Evolutionary conservation across 2,329 filamentous ascomycete species (phyloP), one percentile per base, ranked within the genome.

Genomic region (Pyrenophora teres): DNA sequence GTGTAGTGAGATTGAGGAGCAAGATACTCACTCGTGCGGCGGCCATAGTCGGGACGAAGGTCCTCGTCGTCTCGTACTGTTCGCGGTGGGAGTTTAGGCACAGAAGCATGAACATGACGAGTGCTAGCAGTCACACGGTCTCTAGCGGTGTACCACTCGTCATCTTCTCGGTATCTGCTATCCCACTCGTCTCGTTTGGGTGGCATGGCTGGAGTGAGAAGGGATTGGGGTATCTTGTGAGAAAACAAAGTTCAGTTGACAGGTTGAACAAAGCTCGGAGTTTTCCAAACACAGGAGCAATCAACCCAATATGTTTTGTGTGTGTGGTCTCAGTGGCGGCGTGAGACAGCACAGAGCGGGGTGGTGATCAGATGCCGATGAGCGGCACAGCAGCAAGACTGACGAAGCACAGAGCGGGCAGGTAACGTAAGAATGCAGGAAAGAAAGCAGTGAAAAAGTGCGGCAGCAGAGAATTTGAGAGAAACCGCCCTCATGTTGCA

Each of bases 21-120:
- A 19, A 74, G 61, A 16, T 67, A 67, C 32, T 73, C 69, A 33
- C 59, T 63, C 43, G 65, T 64, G 50, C 60, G 66, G 35, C 64
- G 68, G 30, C 52, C 64, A 39, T 59, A 59, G 10, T 61, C 59
- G 35, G 59, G 59, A 43, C 55, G 55, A 40, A 50, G 40, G 15
- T 46, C 36, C 6, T 53, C 58, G 38, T 64, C 63, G 25, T 63
- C 59, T 41, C 52, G 56, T 27, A 40, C 27, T 46, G 47, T 62
- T 43, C 56, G 62, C 6, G 56, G 46, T 18, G 61, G 57, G 48
- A 56, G 55, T 32, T 30, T 46, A 6, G 60, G 52, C 19, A 48
- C 38, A 32, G 40, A 37, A 21, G 32, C 49, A 38, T 50, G 58
- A 25, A 73, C 65, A 67, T 73, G 69, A 57, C 71, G 70, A 37